Evolutionary conservation across 108 stramenopile genomes (phyloP).

Genomic region (Skeletonema tropicum): DNA sequence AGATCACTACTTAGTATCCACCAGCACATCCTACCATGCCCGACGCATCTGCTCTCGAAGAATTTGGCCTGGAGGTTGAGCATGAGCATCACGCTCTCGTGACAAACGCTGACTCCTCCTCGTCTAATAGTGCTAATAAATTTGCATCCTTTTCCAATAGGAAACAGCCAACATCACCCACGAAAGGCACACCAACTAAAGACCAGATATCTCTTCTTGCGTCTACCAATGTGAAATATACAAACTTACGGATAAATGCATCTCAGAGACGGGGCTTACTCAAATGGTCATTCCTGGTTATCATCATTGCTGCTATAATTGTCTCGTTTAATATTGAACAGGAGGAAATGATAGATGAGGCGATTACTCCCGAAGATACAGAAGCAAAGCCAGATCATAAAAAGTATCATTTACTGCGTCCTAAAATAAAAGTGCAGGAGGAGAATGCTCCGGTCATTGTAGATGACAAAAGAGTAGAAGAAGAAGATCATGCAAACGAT

Average conservation of each 20-base stretch:
- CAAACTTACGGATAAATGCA: background rate
- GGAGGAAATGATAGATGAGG: conserved; percentile 12
- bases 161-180: background rate
- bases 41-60: conserved; percentile 51
- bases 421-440: background rate
- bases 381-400: background rate
- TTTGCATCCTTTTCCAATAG: conserved; percentile 3
- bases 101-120: conserved; percentile 2
- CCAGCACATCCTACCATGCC: conserved; percentile 13
- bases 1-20: background rate
- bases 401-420: background rate
- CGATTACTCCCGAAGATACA: background rate
- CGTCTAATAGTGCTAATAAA: background rate
- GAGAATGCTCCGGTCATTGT: background rate
- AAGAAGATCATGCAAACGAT: background rate
- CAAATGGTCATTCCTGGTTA: conserved; percentile 15
- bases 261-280: conserved; percentile 10
- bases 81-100: conserved; percentile 38
- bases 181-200: background rate
- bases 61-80: conserved; percentile 54
- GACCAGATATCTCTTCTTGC: conserved; percentile 5
- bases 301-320: conserved; percentile 16
- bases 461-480: background rate
- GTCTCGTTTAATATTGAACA: conserved; percentile 31
- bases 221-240: conserved; percentile 7